phyloP scores from a whole-genome alignment of 148 eudicot species.

The Euryodendron excelsum region DNA sequence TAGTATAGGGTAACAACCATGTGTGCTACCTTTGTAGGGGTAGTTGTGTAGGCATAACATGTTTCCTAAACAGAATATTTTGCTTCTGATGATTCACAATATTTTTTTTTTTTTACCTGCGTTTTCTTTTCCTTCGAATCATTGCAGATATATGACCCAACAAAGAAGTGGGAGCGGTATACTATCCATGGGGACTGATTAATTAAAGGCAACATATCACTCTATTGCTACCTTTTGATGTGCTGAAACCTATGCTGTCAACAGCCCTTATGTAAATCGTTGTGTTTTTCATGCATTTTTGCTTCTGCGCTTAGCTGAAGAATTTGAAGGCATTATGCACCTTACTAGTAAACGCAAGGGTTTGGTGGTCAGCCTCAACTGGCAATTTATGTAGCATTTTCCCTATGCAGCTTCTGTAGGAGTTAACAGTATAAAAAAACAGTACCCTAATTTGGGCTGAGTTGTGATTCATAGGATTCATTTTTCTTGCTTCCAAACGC shows the following conservation, averaged over 20 bases:
- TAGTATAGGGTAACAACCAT: not conserved
- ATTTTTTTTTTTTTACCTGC: not conserved
- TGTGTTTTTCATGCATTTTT: not conserved
- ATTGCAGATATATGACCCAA: conserved; percentile 89
- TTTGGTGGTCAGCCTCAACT: not conserved
- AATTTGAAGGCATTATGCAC: not conserved
- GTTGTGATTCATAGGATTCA: not conserved
- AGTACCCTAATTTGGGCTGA: not conserved
- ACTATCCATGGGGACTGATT: conserved; percentile 88
- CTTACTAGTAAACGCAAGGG: not conserved
- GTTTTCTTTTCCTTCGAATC: not conserved
- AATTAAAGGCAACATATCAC: not conserved
- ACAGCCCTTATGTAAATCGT: not conserved
- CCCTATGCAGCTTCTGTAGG: not conserved
- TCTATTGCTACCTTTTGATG: not conserved
- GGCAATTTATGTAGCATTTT: no score
- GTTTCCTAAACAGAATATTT: not conserved
- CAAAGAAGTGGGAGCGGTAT: conserved; percentile 92
- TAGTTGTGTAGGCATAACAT: not conserved
- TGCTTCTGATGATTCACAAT: not conserved
- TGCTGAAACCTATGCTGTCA: not conserved
- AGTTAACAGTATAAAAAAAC: no score
- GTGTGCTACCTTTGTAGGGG: not conserved
- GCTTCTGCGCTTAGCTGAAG: not conserved
- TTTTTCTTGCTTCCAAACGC: not conserved